These are phyloP conservation scores for Chrysoporthe puriensis DNA, from an alignment of 2,329 filamentous ascomycete species.

Conservation along the genomic window DNA sequence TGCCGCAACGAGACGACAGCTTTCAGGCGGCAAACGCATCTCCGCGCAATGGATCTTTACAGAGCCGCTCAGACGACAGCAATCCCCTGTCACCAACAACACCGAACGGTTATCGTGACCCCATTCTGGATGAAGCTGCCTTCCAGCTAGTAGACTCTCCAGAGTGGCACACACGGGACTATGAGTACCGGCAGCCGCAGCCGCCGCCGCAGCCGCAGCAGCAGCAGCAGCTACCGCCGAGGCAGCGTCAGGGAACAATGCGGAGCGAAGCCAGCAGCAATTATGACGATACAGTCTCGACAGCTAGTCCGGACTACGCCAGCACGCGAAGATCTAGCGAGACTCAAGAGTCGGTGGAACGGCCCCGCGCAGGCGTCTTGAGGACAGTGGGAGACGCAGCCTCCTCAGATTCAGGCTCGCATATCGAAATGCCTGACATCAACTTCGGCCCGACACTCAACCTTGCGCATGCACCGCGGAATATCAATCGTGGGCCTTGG, in stretches of 20 bases:
- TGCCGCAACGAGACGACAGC: slow-evolving; percentile 44
- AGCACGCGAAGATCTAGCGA: slow-evolving; percentile 65
- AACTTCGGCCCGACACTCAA: slow-evolving; percentile 87
- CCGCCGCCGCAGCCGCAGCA: slow-evolving; percentile 18
- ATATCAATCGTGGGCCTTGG: slow-evolving; percentile 21
- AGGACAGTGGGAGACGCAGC: slow-evolving; percentile 70
- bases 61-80: slow-evolving; percentile 43
- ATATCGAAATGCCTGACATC: slow-evolving; percentile 68
- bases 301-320: slow-evolving; percentile 75
- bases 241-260: slow-evolving; percentile 43
- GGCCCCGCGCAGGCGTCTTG: slow-evolving; percentile 76
- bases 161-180: slow-evolving; percentile 33
- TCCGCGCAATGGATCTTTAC: slow-evolving; percentile 31
- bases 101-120: slow-evolving; percentile 43
- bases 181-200: slow-evolving; percentile 29
- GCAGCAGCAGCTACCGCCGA: slow-evolving; percentile 4
- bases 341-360: slow-evolving; percentile 58
- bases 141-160: slow-evolving; percentile 50
- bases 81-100: slow-evolving; percentile 43
- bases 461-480: slow-evolving; percentile 25
- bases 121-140: slow-evolving; percentile 52
- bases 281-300: slow-evolving; percentile 68
- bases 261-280: slow-evolving; percentile 47
- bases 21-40: slow-evolving; percentile 21
- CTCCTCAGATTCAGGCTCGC: slow-evolving; percentile 28